phyloP scores from a whole-genome alignment of 1,284 basidiomycete species.

The Cystobasidium sp. region DNA sequence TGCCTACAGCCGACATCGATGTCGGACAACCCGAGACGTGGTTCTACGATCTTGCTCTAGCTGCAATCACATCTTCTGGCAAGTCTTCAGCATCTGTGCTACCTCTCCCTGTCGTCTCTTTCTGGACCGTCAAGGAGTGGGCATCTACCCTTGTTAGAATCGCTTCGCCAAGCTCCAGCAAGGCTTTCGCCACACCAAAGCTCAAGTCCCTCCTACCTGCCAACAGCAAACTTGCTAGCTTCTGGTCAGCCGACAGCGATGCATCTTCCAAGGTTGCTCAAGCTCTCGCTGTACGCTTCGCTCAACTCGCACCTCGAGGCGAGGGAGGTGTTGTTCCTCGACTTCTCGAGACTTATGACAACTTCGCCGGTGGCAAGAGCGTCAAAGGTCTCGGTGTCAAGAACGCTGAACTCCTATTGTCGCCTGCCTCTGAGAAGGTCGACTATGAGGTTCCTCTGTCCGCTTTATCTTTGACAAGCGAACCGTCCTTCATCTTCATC shows the following conservation, averaged over 20 bases:
- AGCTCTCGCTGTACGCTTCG: slow-evolving; percentile 49
- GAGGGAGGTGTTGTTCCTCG: slow-evolving; percentile 49
- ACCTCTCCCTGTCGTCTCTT: slow-evolving; percentile 34
- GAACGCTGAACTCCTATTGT: slow-evolving; percentile 51
- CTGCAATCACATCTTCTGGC: slow-evolving; percentile 64
- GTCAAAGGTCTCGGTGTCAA: slow-evolving; percentile 50
- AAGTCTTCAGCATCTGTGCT: slow-evolving; percentile 27
- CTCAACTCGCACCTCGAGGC: slow-evolving; percentile 31
- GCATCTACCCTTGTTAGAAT: slow-evolving; percentile 73
- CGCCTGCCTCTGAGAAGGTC: slow-evolving; percentile 44
- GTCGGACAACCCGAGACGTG: slow-evolving; percentile 68
- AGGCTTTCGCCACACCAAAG: slow-evolving; percentile 49
- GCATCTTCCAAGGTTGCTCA: slow-evolving; percentile 47
- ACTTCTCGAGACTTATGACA: slow-evolving; percentile 51
- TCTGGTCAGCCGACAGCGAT: slow-evolving; percentile 53
- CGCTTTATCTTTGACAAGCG: slow-evolving; percentile 49
- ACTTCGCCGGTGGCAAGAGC: slow-evolving; percentile 47
- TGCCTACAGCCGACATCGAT: slow-evolving; percentile 67
- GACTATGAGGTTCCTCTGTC: slow-evolving; percentile 40
- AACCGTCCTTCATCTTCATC: slow-evolving; percentile 51
- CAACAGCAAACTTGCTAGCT: slow-evolving; percentile 59
- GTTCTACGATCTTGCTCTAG: slow-evolving; percentile 72
- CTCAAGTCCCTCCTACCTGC: slow-evolving; percentile 44
- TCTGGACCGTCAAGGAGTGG: slow-evolving; percentile 59
- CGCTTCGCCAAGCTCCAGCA: slow-evolving; percentile 69